Base-by-base conservation (phyloP, 2,329 filamentous ascomycete genomes). In the Aciculosporium take region DNA sequence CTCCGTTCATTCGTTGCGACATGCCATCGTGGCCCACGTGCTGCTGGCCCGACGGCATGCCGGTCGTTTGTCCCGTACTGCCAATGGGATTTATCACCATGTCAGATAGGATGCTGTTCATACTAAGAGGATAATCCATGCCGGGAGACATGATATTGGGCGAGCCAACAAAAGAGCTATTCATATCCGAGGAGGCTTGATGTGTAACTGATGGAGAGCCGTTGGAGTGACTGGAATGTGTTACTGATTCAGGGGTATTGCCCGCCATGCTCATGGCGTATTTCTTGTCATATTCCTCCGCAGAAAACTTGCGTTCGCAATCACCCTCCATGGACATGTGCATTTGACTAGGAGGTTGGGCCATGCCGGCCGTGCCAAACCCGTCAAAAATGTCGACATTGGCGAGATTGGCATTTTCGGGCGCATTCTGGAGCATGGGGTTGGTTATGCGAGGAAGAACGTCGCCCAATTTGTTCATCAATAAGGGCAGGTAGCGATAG, bases 381-480 rank as follows among this genome's bases (percentile, higher is more conserved):
- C 76, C 76, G 49, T 81, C 76, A 43, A 81, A 81, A 7, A 81
- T 74, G 42, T 81, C 76, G 8, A 79, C 66, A 43, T 64, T 66
- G 52, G 67, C 58, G 31, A 80, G 62, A 45, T 63, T 61, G 46
- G 65, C 50, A 31, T 64, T 72, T 38, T 79, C 75, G 0, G 76
- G 76, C 0, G 71, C 65, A 15, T 71, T 71, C 46, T 72, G 70
- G 12, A 80, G 66, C 64, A 75, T 71, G 1, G 76, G 76, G 48
- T 71, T 76, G 44, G 69, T 66, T 13, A 80, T 63, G 12, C 68
- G 68, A 7, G 81, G 81, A 3, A 88, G 63, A 3, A 81, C 69
- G 32, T 89, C 81, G 46, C 79, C 71, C 30, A 89, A 72, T 62
- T 89, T 91, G 56, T 72, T 74, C 42, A 91, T 62, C 1, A 94